Conservation (phyloP, 2,329 filamentous ascomycete genomes). For the Cercospora sojina region DNA sequence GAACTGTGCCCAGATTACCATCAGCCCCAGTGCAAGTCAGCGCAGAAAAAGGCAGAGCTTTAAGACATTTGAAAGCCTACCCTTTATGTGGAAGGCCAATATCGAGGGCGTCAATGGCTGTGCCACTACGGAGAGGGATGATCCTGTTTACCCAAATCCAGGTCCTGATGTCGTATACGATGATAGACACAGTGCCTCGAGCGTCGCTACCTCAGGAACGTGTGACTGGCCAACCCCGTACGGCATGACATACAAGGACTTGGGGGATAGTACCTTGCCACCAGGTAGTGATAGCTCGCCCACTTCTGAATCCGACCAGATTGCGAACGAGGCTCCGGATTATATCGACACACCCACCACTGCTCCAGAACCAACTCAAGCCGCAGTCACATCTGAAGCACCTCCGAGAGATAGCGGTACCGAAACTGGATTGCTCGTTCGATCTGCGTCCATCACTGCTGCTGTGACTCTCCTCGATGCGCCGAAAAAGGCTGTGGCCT, state of each 20-base stretch:
- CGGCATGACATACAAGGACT: constrained; percentile 31
- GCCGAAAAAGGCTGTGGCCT: not conserved
- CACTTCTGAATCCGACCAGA: not conserved
- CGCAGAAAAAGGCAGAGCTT: constrained; percentile 22
- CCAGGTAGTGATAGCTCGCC: not conserved
- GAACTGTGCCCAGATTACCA: constrained; percentile 43
- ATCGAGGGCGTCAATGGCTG: constrained; percentile 44
- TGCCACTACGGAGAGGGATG: constrained; percentile 39
- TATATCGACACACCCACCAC: not conserved
- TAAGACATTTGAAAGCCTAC: constrained; percentile 38
- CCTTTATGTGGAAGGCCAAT: constrained; percentile 48
- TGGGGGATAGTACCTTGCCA: constrained; percentile 15
- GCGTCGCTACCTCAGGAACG: constrained; percentile 29
- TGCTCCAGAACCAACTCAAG: not conserved
- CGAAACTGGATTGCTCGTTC: not conserved
- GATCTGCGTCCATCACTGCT: constrained; percentile 8
- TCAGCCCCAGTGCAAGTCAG: constrained; percentile 42
- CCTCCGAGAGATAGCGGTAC: not conserved
- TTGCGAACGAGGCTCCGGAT: not conserved
- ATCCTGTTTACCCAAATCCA: constrained; percentile 45
- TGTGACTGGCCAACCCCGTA: constrained; percentile 37
- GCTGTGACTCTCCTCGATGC: not conserved
- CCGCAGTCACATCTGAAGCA: not conserved
- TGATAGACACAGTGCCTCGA: constrained; percentile 35
- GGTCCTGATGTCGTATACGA: constrained; percentile 44